Percentiles rank a stretch among this genome's conserved stretches.
Conservation (phyloP, 495 filamentous ascomycete species). For the Podospora appendiculata region DNA sequence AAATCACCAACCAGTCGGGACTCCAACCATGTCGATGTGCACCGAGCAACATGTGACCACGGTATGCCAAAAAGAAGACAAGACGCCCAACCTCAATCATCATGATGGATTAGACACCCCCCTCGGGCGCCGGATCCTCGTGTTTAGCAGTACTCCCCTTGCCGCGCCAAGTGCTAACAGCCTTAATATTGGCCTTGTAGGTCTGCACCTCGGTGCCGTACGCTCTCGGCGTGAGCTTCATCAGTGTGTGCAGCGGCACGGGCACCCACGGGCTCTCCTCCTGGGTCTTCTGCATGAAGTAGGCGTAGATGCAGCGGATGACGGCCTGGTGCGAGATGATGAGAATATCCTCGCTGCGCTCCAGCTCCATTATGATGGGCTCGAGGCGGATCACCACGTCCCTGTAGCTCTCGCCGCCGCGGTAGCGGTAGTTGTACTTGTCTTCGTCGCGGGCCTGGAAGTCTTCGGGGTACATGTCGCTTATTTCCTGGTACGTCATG, state of each 20-base stretch:
- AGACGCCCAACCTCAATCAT: too few relatives aligned
- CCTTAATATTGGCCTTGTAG: conserved; percentile 82
- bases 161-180: conserved; percentile 88
- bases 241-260: conserved; percentile 81
- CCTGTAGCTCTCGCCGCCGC: conserved; percentile 92
- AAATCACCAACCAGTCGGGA: too few relatives aligned
- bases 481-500: conserved; percentile 88
- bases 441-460: conserved; percentile 92
- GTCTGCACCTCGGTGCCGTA: conserved; percentile 85
- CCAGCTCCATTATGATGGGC: conserved; percentile 98
- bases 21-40: too few relatives aligned
- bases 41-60: too few relatives aligned
- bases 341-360: conserved; percentile 91
- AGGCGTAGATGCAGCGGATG: conserved; percentile 92
- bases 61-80: too few relatives aligned
- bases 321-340: conserved; percentile 98
- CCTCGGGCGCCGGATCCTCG: conserved; percentile 40
- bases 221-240: conserved; percentile 92
- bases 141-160: conserved; percentile 84
- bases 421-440: conserved; percentile 98
- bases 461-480: conserved; percentile 83
- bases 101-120: conserved; percentile 10
- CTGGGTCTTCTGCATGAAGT: conserved; percentile 95
- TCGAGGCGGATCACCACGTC: conserved; percentile 97
- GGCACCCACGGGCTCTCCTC: conserved; percentile 95